Evolutionary conservation across 352 stramenopile genomes (phyloP), one percentile per base, ranked within the genome.

Genomic region (Pythium chondricola): DNA sequence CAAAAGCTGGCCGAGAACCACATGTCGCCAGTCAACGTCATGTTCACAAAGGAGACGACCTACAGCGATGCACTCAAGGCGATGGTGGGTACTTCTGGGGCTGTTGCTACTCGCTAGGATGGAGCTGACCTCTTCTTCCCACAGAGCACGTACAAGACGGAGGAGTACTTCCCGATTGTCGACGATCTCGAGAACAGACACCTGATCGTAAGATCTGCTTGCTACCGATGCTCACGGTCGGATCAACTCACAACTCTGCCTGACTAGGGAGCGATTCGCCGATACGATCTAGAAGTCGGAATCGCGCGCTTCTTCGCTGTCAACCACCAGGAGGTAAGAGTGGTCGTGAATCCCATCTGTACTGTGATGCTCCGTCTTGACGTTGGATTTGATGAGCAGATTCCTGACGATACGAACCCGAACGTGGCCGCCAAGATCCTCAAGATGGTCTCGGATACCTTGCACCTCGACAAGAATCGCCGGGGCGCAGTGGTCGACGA

Each of bases 161-260:
- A 89, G 39, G 79, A 93, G 22, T 89, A 91, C 33, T 91, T 93
- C 46, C 74, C 82, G 0, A 58, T 93, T 21, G 86, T 78, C 22
- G 78, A 91, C 30, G 65, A 78, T 21, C 24, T 56, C n/a, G 69
- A 88, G 32, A 73, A 39, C 6, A 49, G 60, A 7, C 56, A 67
- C 22, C 56, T 91, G 9, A 69, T 88, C 47, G 79, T 90, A 47
- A 41, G 60, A 33, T 33, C 42, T 7, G 6, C 21, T 33, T 45
- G n/a, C 16, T 52, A 22, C 35, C 40, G 9, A 41, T 35, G 18
- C 14, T 31, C 4, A 21, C 10, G 7, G 4, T 32, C n/a, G 14
- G 35, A 14, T 14, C 29, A 2, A 59, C 16, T 22, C n/a, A n/a
- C n/a, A n/a, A n/a, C n/a, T n/a, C n/a, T n/a, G n/a, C n/a, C 43